A percentile compares a stretch with the other conserved stretches of the same genome.
Evolutionary conservation across 2,329 filamentous ascomycete genomes (phyloP).

Genomic region (Fusarium albosuccineum): DNA sequence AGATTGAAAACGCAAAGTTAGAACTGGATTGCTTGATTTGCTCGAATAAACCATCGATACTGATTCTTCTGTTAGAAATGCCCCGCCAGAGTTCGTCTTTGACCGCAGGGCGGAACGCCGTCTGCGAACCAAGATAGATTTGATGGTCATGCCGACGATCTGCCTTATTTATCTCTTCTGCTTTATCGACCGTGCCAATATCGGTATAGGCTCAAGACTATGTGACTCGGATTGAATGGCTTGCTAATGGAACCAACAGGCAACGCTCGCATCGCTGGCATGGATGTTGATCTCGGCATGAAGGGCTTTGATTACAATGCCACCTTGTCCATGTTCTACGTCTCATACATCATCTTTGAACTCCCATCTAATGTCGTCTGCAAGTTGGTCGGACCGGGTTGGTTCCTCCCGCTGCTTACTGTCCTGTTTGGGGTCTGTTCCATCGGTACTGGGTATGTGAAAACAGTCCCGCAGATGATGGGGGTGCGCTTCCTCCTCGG

Average conservation of each 20-base stretch:
- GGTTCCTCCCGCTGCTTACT: slow-evolving; percentile 69
- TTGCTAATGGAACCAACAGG: slow-evolving; percentile 1
- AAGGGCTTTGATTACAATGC: slow-evolving; percentile 71
- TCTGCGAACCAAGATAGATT: slow-evolving; percentile 7
- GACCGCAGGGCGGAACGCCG: slow-evolving; percentile 8
- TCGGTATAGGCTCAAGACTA: slow-evolving; percentile 59
- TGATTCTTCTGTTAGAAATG: background rate
- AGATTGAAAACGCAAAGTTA: slow-evolving; percentile 4
- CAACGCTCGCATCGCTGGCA: slow-evolving; percentile 67
- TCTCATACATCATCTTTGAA: slow-evolving; percentile 74
- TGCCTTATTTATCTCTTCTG: slow-evolving; percentile 59
- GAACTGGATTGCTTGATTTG: background rate
- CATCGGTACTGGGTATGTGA: slow-evolving; percentile 69
- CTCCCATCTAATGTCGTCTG: slow-evolving; percentile 74
- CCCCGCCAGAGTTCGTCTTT: background rate
- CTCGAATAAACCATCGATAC: too few species aligned
- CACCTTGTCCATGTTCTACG: slow-evolving; percentile 70
- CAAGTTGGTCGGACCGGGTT: slow-evolving; percentile 74
- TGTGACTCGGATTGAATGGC: background rate
- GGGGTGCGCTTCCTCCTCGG: slow-evolving; percentile 71
- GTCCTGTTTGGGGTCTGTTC: slow-evolving; percentile 69
- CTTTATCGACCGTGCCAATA: slow-evolving; percentile 80
- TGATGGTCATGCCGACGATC: slow-evolving; percentile 23
- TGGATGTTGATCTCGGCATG: slow-evolving; percentile 66
- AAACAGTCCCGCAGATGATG: slow-evolving; percentile 59